These are phyloP conservation scores for Ustilaginoidea virens DNA, from an alignment of 2,329 filamentous ascomycete genomes.

Conservation along the genomic window DNA sequence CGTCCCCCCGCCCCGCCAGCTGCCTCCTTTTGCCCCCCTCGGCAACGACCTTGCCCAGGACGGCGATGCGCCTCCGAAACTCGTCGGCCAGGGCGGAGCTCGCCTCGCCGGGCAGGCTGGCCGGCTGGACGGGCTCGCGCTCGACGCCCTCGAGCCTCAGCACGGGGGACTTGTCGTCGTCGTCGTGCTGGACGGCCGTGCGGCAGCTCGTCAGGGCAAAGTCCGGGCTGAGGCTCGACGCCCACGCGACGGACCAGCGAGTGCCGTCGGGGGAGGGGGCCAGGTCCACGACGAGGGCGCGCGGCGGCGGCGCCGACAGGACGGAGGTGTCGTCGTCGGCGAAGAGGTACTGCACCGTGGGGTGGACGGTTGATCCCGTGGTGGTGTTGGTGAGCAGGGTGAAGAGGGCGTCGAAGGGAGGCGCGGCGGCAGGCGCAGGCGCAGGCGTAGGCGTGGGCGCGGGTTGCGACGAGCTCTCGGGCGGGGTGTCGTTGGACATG, in stretches of 20 bases:
- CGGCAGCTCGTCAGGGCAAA: slow-evolving; percentile 46
- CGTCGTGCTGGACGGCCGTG: slow-evolving; percentile 24
- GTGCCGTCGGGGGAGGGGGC: slow-evolving; percentile 21
- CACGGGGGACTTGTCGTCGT: slow-evolving; percentile 13
- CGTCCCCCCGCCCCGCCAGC: slow-evolving; percentile 11
- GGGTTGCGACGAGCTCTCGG: too few species aligned
- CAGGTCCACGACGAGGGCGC: slow-evolving; percentile 42
- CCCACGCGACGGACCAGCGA: slow-evolving; percentile 44
- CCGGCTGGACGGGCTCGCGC: slow-evolving; percentile 16
- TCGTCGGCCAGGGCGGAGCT: slow-evolving; percentile 32
- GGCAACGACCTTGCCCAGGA: slow-evolving; percentile 37
- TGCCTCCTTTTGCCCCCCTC: slow-evolving; percentile 31
- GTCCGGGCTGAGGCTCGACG: slow-evolving; percentile 55
- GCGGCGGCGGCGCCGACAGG: slow-evolving; percentile 45
- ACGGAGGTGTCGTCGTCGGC: slow-evolving; percentile 75
- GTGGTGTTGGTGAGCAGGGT: slow-evolving; percentile 64
- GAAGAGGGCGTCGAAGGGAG: slow-evolving; percentile 70
- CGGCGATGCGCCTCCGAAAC: slow-evolving; percentile 41
- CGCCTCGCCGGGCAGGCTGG: slow-evolving; percentile 13
- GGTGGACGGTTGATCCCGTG: slow-evolving; percentile 65
- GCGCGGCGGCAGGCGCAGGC: too few species aligned
- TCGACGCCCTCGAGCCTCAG: slow-evolving; percentile 23
- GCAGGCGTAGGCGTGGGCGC: too few species aligned
- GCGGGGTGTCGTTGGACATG: too few species aligned
- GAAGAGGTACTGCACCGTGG: slow-evolving; percentile 83